phyloP scores from a whole-genome alignment of 2,329 filamentous ascomycete genomes.

The Penicillium sp. region DNA sequence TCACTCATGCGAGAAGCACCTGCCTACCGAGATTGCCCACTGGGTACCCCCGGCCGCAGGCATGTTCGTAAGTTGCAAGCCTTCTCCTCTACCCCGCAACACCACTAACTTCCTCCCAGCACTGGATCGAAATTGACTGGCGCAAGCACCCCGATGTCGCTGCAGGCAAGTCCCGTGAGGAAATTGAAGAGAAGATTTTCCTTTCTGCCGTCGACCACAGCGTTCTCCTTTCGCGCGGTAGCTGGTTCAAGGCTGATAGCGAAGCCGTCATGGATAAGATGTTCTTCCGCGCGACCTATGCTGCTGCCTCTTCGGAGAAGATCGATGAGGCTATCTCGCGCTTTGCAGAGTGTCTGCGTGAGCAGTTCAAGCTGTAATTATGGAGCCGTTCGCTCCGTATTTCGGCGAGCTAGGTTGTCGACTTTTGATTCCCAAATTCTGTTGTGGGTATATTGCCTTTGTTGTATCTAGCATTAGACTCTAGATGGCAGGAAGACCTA shows the following conservation, averaged over 20 bases:
- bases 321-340: conserved; percentile 69
- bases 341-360: conserved; percentile 69
- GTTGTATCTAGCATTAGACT: not conserved
- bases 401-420: not conserved
- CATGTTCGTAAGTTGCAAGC: conserved; percentile 74
- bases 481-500: not conserved
- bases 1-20: conserved; percentile 69
- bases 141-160: conserved; percentile 42
- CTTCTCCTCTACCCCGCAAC: conserved; percentile 1
- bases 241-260: conserved; percentile 82
- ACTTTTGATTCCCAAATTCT: not conserved
- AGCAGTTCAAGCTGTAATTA: conserved; percentile 50
- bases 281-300: conserved; percentile 88
- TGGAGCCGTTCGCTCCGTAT: not conserved
- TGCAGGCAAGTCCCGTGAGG: conserved; percentile 36
- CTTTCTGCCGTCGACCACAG: conserved; percentile 67
- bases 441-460: not conserved
- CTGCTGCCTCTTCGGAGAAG: conserved; percentile 66
- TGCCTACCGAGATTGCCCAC: conserved; percentile 68
- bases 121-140: conserved; percentile 49
- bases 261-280: conserved; percentile 57
- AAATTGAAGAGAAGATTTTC: conserved; percentile 84
- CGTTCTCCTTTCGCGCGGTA: conserved; percentile 76
- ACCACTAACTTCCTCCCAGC: conserved; percentile 24
- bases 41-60: conserved; percentile 79